Evolutionary conservation across 2,329 filamentous ascomycete species (phyloP).

Genomic region (Microsporum ferrugineum): DNA sequence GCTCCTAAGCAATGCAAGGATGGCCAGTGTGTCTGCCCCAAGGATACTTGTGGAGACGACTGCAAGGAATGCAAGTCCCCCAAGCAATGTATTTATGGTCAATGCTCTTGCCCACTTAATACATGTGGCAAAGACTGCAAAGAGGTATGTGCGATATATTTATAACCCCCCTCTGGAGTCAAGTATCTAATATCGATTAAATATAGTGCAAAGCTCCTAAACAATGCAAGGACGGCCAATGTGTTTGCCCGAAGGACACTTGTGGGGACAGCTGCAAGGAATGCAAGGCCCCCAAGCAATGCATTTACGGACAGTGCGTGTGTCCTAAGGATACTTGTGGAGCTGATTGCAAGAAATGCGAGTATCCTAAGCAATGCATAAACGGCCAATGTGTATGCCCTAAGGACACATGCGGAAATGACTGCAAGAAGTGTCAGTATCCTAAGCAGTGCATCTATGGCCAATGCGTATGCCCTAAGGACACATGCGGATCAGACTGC

Average conservation of each 20-base stretch:
- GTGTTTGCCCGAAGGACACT: background rate
- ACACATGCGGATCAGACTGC: background rate
- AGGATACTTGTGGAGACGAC: background rate
- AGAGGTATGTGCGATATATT: background rate
- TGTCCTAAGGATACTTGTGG: background rate
- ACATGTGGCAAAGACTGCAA: background rate
- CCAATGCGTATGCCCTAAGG: background rate
- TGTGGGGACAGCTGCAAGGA: background rate
- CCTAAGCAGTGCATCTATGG: background rate
- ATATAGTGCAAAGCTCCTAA: background rate
- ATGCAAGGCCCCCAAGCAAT: background rate
- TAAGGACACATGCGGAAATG: background rate
- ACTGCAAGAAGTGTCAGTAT: background rate
- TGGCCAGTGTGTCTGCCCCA: background rate
- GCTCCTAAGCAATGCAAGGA: background rate
- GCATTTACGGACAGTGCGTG: background rate
- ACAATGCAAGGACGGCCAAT: background rate
- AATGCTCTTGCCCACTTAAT: background rate
- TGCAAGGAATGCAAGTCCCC: background rate
- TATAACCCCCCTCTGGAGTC: background rate
- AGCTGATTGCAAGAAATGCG: background rate
- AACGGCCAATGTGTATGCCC: background rate
- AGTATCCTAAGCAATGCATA: background rate
- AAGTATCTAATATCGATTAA: background rate
- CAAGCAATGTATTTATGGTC: background rate